These are phyloP conservation scores for Stipa capillata DNA, from an alignment of 176 grass and related monocot species.

Conservation along the genomic window DNA sequence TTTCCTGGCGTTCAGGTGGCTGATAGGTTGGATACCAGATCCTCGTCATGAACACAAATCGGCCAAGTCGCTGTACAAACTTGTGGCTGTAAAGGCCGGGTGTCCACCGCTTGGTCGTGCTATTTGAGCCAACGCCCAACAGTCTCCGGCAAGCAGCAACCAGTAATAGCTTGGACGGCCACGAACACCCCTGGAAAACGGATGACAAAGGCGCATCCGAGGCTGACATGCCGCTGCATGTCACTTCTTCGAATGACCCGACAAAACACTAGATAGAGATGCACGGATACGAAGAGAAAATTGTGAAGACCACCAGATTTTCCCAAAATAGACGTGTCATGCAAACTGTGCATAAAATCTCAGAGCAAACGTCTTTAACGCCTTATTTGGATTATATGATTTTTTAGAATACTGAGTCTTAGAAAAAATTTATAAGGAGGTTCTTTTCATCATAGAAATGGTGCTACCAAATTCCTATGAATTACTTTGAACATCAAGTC, in stretches of 20 bases:
- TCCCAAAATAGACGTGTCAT: background rate
- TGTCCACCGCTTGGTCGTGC: background rate
- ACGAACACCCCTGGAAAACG: background rate
- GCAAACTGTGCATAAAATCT: background rate
- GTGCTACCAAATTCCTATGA: too few relatives aligned
- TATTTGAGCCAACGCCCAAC: background rate
- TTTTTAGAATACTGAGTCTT: too few relatives aligned
- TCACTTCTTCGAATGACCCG: background rate
- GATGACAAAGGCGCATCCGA: background rate
- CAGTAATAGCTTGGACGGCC: slow-evolving; percentile 12
- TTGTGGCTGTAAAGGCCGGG: slow-evolving; percentile 4
- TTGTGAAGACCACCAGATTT: background rate
- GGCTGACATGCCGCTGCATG: background rate
- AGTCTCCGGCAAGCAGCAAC: background rate
- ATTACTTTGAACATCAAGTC: too few relatives aligned
- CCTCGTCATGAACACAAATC: background rate
- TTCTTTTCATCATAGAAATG: too few relatives aligned
- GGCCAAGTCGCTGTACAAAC: slow-evolving; percentile 3
- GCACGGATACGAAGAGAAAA: background rate
- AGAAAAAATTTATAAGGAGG: background rate
- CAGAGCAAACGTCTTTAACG: background rate
- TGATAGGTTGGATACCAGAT: background rate
- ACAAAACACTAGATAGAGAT: too few relatives aligned
- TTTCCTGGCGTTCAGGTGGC: background rate
- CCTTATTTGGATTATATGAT: too few relatives aligned